These are phyloP conservation scores for Xerophyta viscosa DNA, from an alignment of 106 monocot genomes.

Conservation along the genomic window DNA sequence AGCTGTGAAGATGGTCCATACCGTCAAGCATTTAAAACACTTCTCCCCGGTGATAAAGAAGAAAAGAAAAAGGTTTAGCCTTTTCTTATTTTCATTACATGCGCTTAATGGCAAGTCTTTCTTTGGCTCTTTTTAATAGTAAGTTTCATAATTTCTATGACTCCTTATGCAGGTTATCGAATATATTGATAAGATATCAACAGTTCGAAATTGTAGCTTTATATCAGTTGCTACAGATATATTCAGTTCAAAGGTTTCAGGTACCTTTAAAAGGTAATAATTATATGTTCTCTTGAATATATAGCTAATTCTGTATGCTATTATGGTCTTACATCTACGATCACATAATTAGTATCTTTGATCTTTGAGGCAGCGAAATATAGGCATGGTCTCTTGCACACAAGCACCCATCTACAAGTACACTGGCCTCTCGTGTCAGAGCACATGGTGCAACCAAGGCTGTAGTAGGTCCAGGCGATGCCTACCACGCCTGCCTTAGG, in stretches of 20 bases:
- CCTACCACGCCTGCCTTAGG: too few species aligned
- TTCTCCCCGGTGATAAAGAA: conserved; percentile 67
- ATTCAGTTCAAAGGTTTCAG: conserved; percentile 80
- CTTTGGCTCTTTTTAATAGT: not conserved
- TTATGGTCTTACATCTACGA: not conserved
- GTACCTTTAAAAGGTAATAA: conserved; percentile 88
- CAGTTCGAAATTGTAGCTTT: conserved; percentile 62
- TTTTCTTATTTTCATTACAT: conserved; percentile 2
- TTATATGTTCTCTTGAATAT: not conserved
- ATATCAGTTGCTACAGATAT: conserved; percentile 60
- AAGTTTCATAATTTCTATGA: not conserved
- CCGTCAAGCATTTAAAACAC: conserved; percentile 81
- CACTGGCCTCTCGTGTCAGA: too few species aligned
- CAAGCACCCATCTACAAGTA: too few species aligned
- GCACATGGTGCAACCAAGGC: too few species aligned
- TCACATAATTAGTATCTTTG: too few species aligned
- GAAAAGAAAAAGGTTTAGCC: conserved; percentile 69
- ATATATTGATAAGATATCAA: conserved; percentile 76
- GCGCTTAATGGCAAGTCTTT: too few species aligned
- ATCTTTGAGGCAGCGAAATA: too few species aligned
- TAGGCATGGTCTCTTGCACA: too few species aligned
- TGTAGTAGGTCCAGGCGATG: too few species aligned
- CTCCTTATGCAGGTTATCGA: conserved; percentile 51
- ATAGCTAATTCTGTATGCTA: not conserved
- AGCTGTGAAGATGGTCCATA: conserved; percentile 59